Conservation (phyloP, 2,329 filamentous ascomycete species). For the Chalaropsis ovoidea region DNA sequence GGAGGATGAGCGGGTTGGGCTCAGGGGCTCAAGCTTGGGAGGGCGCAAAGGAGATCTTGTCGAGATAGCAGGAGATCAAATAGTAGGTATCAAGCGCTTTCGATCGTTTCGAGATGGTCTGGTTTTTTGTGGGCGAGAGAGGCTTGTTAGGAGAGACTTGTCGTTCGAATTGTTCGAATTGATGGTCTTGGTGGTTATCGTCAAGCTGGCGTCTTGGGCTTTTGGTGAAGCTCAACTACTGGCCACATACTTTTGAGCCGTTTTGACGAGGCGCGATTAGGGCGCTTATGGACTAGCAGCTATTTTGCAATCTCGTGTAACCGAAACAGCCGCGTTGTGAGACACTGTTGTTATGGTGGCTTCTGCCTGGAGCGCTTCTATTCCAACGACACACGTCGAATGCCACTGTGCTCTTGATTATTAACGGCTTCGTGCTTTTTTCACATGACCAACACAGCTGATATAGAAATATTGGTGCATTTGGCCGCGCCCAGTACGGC, state of each 20-base stretch:
- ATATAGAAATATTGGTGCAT: slow-evolving; percentile 48
- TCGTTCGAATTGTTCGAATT: neutral
- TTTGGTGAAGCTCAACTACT: neutral
- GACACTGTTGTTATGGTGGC: neutral
- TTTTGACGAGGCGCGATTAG: neutral
- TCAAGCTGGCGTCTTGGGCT: neutral
- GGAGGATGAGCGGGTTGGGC: neutral
- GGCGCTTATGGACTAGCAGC: neutral
- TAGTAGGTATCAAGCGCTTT: neutral
- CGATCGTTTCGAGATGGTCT: neutral
- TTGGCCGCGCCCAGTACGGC: slow-evolving; percentile 42
- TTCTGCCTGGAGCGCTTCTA: slow-evolving; percentile 4
- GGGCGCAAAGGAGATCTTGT: neutral
- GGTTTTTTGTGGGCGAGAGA: neutral
- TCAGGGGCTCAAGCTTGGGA: neutral
- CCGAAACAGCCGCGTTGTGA: neutral
- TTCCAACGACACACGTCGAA: neutral
- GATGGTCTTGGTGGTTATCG: neutral
- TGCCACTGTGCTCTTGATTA: no score
- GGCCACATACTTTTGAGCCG: neutral
- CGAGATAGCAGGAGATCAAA: neutral
- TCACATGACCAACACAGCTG: slow-evolving; percentile 21
- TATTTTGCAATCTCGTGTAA: neutral
- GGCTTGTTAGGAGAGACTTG: neutral
- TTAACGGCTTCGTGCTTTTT: neutral